Evolutionary conservation across 371 early-diverging fungal species (phyloP).

Genomic region (Actinomortierella ambigua): DNA sequence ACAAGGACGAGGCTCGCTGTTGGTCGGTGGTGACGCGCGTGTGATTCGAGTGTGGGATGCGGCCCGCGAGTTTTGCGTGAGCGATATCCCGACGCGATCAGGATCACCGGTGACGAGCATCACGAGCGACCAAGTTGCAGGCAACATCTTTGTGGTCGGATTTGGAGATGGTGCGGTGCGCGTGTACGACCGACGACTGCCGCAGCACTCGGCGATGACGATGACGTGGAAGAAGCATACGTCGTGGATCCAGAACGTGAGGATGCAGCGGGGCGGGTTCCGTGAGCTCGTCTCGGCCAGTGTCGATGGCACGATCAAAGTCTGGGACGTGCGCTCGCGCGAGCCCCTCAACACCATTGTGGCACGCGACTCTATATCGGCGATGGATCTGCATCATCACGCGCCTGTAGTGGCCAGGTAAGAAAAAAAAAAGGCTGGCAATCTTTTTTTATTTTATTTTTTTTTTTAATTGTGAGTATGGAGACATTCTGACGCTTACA

Average conservation of each 20-base stretch:
- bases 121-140: conserved; percentile 69
- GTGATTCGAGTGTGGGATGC: conserved; percentile 87
- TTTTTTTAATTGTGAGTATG: no score
- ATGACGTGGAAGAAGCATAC: conserved; percentile 70
- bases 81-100: conserved; percentile 74
- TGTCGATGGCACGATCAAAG: conserved; percentile 73
- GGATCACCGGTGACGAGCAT: conserved; percentile 71
- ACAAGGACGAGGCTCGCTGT: conserved; percentile 69
- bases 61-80: conserved; percentile 73
- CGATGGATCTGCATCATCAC: conserved; percentile 74
- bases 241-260: conserved; percentile 65
- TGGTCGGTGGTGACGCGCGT: conserved; percentile 77
- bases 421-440: neutral
- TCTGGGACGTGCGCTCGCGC: conserved; percentile 83
- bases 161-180: conserved; percentile 85
- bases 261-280: conserved; percentile 65
- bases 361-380: conserved; percentile 50
- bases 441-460: neutral
- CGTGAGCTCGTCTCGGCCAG: conserved; percentile 66
- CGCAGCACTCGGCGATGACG: conserved; percentile 57
- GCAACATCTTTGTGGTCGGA: conserved; percentile 77
- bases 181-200: conserved; percentile 75
- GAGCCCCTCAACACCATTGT: conserved; percentile 56
- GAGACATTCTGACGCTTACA: no score
- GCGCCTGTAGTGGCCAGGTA: conserved; percentile 75